These are phyloP conservation scores for Mucor irregularis DNA, from an alignment of 371 early-diverging fungal genomes.

Conservation along the genomic window DNA sequence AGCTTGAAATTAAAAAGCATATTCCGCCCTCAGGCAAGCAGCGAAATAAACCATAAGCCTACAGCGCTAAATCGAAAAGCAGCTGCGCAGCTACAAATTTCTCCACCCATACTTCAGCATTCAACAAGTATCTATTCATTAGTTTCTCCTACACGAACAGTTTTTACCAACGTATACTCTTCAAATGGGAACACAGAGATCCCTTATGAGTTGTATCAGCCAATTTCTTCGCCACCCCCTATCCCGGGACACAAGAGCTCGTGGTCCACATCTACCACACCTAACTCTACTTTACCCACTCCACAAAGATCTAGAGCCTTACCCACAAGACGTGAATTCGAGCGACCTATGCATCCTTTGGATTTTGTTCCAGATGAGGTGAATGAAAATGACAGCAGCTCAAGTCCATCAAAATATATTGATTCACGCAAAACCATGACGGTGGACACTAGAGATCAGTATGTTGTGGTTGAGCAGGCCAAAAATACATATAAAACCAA, in stretches of 20 bases:
- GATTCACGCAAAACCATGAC: slow-evolving; percentile 7
- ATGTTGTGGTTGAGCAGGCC: not conserved
- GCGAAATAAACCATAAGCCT: not conserved
- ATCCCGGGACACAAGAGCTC: slow-evolving; percentile 4
- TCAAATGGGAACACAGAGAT: not conserved
- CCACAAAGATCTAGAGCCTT: not conserved
- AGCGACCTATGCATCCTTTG: slow-evolving; percentile 2
- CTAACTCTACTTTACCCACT: slow-evolving; percentile 15
- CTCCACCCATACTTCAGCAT: slow-evolving; percentile 44
- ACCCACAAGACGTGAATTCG: not conserved
- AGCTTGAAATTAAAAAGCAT: slow-evolving; percentile 6
- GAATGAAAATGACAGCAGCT: not conserved
- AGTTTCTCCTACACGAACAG: slow-evolving; percentile 41
- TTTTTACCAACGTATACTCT: slow-evolving; percentile 7
- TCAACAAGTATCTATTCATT: slow-evolving; percentile 45
- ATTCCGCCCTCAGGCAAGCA: slow-evolving; percentile 3
- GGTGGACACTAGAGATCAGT: slow-evolving; percentile 4
- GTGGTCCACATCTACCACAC: not conserved
- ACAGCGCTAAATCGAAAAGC: slow-evolving; percentile 4
- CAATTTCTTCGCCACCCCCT: slow-evolving; percentile 23
- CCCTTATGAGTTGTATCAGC: slow-evolving; percentile 35
- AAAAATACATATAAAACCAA: not conserved
- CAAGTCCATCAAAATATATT: not conserved
- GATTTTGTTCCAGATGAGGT: not conserved
- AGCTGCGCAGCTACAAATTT: slow-evolving; percentile 21